phyloP scores from a whole-genome alignment of 177 flowering plant genomes.

The Vitis hybrid region DNA sequence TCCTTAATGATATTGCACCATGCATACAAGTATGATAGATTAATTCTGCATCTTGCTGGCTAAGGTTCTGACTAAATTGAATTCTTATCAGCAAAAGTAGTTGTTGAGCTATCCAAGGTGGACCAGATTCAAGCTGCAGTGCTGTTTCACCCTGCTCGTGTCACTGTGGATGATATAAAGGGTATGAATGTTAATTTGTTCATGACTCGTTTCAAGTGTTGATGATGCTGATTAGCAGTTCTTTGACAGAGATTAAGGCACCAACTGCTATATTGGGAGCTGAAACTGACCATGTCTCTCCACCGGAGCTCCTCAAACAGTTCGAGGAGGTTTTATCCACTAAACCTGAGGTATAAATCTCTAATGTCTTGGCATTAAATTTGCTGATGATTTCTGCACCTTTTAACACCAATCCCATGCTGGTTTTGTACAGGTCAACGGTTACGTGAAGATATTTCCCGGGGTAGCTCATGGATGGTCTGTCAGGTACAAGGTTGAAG shows the following conservation, averaged over 20 bases:
- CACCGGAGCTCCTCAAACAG: constrained; percentile 49
- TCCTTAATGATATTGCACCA: neutral
- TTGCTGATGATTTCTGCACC: neutral
- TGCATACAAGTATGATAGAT: too few relatives aligned
- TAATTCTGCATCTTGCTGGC: too few relatives aligned
- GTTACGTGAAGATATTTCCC: constrained; percentile 31
- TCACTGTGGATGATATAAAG: constrained; percentile 53
- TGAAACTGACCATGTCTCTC: constrained; percentile 45
- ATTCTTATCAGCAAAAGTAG: constrained; percentile 53
- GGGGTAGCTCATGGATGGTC: constrained; percentile 38
- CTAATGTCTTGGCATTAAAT: neutral
- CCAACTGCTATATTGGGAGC: constrained; percentile 58
- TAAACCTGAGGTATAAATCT: constrained; percentile 43
- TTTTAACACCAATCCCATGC: too few relatives aligned
- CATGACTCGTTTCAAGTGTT: too few relatives aligned
- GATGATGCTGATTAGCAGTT: neutral
- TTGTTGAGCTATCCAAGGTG: constrained; percentile 42
- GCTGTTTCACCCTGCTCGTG: constrained; percentile 52
- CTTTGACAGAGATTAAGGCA: constrained; percentile 41
- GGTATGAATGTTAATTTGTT: constrained; percentile 28
- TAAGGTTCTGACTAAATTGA: too few relatives aligned
- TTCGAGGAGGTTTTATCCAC: constrained; percentile 43
- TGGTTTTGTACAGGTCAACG: constrained; percentile 16
- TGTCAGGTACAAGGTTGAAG: constrained; percentile 27
- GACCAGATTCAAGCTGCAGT: constrained; percentile 52